A percentile compares a stretch with the other conserved stretches of the same genome.
These are phyloP conservation scores for Rhodotorula babjevae DNA, from an alignment of 768 basidiomycete genomes.

Conservation along the genomic window DNA sequence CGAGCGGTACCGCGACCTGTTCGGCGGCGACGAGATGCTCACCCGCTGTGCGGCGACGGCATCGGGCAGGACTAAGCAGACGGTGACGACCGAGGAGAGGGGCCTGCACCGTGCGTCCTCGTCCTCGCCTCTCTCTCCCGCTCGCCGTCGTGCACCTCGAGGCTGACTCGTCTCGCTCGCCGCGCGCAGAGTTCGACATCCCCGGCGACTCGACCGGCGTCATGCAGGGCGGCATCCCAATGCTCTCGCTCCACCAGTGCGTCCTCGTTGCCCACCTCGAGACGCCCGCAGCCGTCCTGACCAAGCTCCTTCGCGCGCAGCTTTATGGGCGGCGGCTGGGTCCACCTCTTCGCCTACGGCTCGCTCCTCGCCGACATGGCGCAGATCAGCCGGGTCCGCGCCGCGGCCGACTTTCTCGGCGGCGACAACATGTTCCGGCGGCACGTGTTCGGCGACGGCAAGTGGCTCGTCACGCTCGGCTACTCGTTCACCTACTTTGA, in stretches of 20 bases:
- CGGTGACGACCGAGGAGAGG: slow-evolving; percentile 27
- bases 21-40: slow-evolving; percentile 42
- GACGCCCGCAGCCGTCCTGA: too few relatives aligned
- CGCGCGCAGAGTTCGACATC: slow-evolving; percentile 38
- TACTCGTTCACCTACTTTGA: slow-evolving; percentile 40
- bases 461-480: slow-evolving; percentile 35
- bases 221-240: slow-evolving; percentile 36
- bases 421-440: slow-evolving; percentile 42
- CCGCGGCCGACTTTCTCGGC: slow-evolving; percentile 37
- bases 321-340: slow-evolving; percentile 10
- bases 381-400: slow-evolving; percentile 19
- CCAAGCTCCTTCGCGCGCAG: background rate
- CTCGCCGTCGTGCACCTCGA: too few relatives aligned
- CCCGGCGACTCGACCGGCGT: slow-evolving; percentile 41
- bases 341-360: slow-evolving; percentile 31
- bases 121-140: too few relatives aligned
- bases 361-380: slow-evolving; percentile 22
- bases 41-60: slow-evolving; percentile 38
- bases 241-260: slow-evolving; percentile 38
- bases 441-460: slow-evolving; percentile 38
- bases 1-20: slow-evolving; percentile 27
- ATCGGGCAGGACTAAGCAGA: slow-evolving; percentile 16
- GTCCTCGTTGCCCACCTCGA: too few relatives aligned
- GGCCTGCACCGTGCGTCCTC: slow-evolving; percentile 36
- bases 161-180: background rate